phyloP scores from a whole-genome alignment of 2,329 filamentous ascomycete species.

The Sclerotinia sclerotiorum region DNA sequence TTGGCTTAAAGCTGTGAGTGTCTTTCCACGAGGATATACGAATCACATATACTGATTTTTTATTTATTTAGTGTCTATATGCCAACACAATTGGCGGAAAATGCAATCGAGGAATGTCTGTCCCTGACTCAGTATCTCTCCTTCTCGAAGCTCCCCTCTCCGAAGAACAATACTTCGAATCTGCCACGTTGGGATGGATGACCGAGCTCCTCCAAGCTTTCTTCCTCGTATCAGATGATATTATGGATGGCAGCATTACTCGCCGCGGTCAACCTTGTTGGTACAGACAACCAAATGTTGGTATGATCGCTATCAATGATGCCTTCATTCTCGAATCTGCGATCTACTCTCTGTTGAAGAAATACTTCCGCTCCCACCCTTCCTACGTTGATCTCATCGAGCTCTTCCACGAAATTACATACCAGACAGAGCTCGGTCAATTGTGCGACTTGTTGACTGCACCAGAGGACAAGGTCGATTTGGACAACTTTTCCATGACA shows the following conservation, averaged over 20 bases:
- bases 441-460: conserved; percentile 92
- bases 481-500: conserved; percentile 90
- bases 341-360: conserved; percentile 91
- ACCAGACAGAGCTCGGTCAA: conserved; percentile 95
- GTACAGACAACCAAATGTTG: conserved; percentile 87
- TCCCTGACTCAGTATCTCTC: conserved; percentile 84
- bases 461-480: conserved; percentile 88
- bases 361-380: conserved; percentile 85
- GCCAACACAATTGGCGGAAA: conserved; percentile 91
- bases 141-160: conserved; percentile 71
- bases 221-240: conserved; percentile 97
- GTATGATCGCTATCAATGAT: conserved; percentile 98
- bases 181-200: conserved; percentile 91
- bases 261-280: conserved; percentile 93
- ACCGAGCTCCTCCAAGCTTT: conserved; percentile 98
- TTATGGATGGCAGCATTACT: conserved; percentile 96
- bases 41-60: conserved; percentile 21
- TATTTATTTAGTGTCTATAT: conserved; percentile 65
- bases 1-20: conserved; percentile 67
- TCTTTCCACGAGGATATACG: background rate
- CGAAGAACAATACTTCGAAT: conserved; percentile 82
- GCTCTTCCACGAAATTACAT: conserved; percentile 92
- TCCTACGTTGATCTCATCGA: conserved; percentile 89
- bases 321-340: conserved; percentile 89
- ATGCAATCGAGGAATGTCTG: conserved; percentile 98